Conservation (phyloP, 768 basidiomycete genomes). For the Trametes coccinea region DNA sequence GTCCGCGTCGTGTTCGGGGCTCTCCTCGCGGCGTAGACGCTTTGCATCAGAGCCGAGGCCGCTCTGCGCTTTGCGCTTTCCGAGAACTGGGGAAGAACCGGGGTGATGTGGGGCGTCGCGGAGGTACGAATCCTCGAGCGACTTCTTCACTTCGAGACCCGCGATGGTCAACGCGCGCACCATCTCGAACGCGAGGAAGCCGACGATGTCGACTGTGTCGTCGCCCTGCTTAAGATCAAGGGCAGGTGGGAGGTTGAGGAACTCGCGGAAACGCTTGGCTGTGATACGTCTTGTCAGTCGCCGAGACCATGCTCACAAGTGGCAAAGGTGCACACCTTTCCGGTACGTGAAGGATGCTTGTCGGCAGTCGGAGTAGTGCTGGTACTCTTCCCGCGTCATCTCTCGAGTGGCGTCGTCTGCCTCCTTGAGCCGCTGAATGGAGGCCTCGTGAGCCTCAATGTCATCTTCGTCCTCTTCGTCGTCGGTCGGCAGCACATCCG, state of each 20-base stretch:
- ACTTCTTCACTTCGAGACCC: constrained; percentile 80
- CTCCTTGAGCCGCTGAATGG: constrained; percentile 87
- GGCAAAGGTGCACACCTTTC: constrained; percentile 61
- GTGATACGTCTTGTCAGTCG: not conserved
- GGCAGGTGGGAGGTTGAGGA: constrained; percentile 83
- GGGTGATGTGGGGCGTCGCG: constrained; percentile 56
- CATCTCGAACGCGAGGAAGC: constrained; percentile 97
- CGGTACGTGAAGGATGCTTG: constrained; percentile 97
- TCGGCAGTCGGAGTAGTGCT: constrained; percentile 94
- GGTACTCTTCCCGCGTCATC: constrained; percentile 97
- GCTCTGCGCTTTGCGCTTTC: constrained; percentile 62
- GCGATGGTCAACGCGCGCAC: constrained; percentile 90
- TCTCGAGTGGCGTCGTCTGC: constrained; percentile 92
- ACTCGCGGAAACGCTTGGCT: constrained; percentile 96
- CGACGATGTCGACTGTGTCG: constrained; percentile 94
- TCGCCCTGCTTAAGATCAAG: constrained; percentile 90
- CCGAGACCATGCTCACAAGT: not conserved
- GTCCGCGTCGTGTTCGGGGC: constrained; percentile 56
- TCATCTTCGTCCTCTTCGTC: constrained; percentile 97
- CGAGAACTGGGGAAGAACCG: constrained; percentile 54
- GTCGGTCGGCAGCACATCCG: constrained; percentile 88
- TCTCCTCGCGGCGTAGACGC: constrained; percentile 48
- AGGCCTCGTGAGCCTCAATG: constrained; percentile 92
- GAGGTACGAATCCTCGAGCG: constrained; percentile 70
- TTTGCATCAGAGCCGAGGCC: constrained; percentile 39